phyloP scores from a whole-genome alignment of 2,329 filamentous ascomycete species.

The Ascochyta koolunga region DNA sequence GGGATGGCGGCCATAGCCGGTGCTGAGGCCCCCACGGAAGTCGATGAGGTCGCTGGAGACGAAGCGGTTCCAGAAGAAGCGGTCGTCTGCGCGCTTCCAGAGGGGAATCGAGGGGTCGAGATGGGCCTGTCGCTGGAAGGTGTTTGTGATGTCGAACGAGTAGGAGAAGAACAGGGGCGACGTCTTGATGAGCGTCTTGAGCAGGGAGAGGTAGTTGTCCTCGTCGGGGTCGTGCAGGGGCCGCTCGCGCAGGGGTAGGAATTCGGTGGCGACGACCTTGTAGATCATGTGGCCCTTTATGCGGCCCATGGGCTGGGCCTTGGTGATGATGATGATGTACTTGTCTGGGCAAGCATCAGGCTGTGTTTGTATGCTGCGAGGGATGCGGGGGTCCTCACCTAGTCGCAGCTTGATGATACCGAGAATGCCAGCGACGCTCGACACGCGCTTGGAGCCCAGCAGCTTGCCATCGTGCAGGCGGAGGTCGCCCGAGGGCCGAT shows the following conservation, averaged over 20 bases:
- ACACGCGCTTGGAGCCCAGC: constrained; percentile 79
- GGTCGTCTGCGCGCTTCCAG: constrained; percentile 92
- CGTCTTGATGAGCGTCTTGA: constrained; percentile 80
- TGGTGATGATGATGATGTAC: constrained; percentile 96
- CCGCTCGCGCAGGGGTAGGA: constrained; percentile 90
- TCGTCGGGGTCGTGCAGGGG: constrained; percentile 92
- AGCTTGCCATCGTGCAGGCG: constrained; percentile 81
- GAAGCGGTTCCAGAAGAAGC: constrained; percentile 99
- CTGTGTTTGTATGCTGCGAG: background rate
- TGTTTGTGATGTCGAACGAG: constrained; percentile 94
- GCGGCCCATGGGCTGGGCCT: constrained; percentile 86
- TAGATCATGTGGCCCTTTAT: constrained; percentile 97
- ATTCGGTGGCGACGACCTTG: constrained; percentile 87
- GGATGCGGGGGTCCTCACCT: constrained; percentile 58
- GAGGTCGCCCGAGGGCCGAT: constrained; percentile 89
- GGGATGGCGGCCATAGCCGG: constrained; percentile 62
- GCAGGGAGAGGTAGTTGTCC: constrained; percentile 83
- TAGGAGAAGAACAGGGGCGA: constrained; percentile 98
- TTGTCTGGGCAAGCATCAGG: constrained; percentile 66
- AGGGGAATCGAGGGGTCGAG: constrained; percentile 73
- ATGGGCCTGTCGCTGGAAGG: constrained; percentile 90
- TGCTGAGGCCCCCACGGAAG: constrained; percentile 69
- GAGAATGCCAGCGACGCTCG: constrained; percentile 92
- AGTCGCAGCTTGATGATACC: constrained; percentile 92
- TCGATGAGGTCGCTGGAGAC: constrained; percentile 90